Evolutionary conservation across 495 filamentous ascomycete species (phyloP), one percentile per base, ranked within the genome.

Genomic region (Penicillium coprophilum): DNA sequence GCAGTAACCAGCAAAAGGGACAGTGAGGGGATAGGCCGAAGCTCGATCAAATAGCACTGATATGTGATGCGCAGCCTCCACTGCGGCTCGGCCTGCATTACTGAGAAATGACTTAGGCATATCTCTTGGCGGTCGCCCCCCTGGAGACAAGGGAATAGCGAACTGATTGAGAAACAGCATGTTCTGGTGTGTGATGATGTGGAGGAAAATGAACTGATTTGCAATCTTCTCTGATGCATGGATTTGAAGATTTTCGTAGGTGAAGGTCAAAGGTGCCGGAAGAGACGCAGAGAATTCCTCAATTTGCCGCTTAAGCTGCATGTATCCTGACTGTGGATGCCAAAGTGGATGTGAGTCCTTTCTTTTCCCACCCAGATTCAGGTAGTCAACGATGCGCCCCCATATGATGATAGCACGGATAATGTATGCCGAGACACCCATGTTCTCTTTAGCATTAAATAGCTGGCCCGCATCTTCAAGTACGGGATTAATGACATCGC

Each of bases 341-440:
- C 94, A 96, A 64, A 96, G 83, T 0, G 86, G 84, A 59, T 82
- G 78, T 2, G 81, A 74, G 62, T 95, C 94, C 46, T 83, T 79
- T 46, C 93, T 87, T 71, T 89, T 93, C 1, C 92, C 93, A 24
- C 94, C 92, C 57, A 96, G 84, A 63, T 96, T 97, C 51, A 96
- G 70, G 66, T 96, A 96, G 51, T 87, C 87, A 58, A 96, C 89
- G 49, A 97, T 86, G 34, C 86, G 86, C 12, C 94, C 93, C 90
- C 92, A 98, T 43, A 96, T 75, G 4, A 90, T 84, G 40, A 97
- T 88, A 12, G 87, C 81, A 31, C 90, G 88, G 50, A 96, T 88
- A 72, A 96, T 90, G 66, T 94, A 97, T 10, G 93, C 90, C 1
- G 90, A 88, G 2, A 96, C 90, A 2, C 94, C 94, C 92, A 97